These are phyloP conservation scores for Ophiocordyceps camponoti-floridani DNA, from an alignment of 2,329 filamentous ascomycete genomes.

Conservation along the genomic window DNA sequence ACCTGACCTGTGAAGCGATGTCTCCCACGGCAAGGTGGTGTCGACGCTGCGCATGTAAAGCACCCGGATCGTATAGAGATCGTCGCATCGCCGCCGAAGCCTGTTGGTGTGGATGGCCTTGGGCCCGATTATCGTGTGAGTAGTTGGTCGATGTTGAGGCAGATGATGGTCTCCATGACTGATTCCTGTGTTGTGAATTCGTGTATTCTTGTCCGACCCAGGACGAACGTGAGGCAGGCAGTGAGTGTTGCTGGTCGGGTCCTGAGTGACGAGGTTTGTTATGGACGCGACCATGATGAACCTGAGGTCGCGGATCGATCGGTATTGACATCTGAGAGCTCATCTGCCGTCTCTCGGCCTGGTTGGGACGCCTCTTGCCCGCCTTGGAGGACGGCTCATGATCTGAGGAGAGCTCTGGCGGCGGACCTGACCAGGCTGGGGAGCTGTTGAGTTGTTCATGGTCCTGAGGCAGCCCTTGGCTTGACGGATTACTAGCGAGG, in stretches of 20 bases:
- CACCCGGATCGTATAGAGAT: conserved; percentile 1
- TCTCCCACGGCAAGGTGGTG: conserved; percentile 23
- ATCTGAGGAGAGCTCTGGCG: background rate
- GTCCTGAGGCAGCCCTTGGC: background rate
- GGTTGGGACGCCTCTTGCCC: conserved; percentile 36
- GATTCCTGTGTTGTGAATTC: background rate
- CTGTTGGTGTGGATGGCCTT: background rate
- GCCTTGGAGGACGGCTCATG: conserved; percentile 9
- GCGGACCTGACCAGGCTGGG: no score
- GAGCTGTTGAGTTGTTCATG: background rate
- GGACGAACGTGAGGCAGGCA: no score
- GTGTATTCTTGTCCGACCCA: no score
- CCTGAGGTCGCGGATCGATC: conserved; percentile 27
- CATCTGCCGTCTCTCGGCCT: conserved; percentile 46
- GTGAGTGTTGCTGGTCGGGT: no score
- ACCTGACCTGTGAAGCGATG: conserved; percentile 24
- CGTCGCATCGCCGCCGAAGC: background rate
- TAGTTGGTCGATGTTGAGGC: background rate
- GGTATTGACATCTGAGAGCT: conserved; percentile 39
- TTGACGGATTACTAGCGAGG: conserved; percentile 27
- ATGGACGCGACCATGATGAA: conserved; percentile 3
- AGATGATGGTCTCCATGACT: no score
- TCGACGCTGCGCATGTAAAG: conserved; percentile 13
- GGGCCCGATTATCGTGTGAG: background rate
- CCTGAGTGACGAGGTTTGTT: background rate